A percentile compares a stretch with the other conserved stretches of the same genome.
phyloP scores from a whole-genome alignment of 106 monocot genomes.

The Dioscorea dumetorum region DNA sequence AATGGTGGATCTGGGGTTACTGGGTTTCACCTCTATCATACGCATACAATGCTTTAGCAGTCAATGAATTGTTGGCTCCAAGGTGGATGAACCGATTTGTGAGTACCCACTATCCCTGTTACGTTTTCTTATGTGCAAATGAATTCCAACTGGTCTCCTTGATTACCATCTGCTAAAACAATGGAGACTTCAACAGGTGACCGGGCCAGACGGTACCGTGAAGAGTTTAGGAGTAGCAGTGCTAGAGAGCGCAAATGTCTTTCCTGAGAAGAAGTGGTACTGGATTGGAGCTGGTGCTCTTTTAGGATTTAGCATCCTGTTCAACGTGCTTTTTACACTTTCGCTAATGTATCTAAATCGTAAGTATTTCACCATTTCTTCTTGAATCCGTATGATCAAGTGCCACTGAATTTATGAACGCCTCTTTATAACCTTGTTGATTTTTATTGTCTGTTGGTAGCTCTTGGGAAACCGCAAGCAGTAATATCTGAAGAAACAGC shows the following conservation, averaged over 20 bases:
- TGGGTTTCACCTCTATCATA: slow-evolving; percentile 59
- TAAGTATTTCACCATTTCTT: slow-evolving; percentile 29
- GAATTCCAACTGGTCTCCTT: no score
- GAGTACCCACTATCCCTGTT: slow-evolving; percentile 1
- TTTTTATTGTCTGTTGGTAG: slow-evolving; percentile 17
- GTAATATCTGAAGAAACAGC: slow-evolving; percentile 56
- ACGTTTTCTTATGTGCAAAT: no score
- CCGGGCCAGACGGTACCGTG: slow-evolving; percentile 15
- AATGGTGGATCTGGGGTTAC: slow-evolving; percentile 83
- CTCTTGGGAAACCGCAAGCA: slow-evolving; percentile 57
- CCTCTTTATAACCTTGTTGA: not conserved
- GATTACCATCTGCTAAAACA: no score
- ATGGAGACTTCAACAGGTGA: no score
- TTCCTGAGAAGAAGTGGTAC: slow-evolving; percentile 53
- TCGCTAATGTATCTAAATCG: slow-evolving; percentile 77
- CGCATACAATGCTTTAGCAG: slow-evolving; percentile 48
- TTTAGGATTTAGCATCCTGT: slow-evolving; percentile 65
- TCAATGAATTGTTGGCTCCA: slow-evolving; percentile 67
- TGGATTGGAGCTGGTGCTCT: slow-evolving; percentile 80
- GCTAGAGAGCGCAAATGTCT: slow-evolving; percentile 44
- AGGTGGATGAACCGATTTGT: slow-evolving; percentile 61
- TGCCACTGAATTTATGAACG: no score
- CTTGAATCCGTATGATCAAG: not conserved
- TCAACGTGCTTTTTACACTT: slow-evolving; percentile 81
- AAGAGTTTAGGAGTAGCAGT: slow-evolving; percentile 33